Evolutionary conservation across 805 yeast genomes (phyloP), one percentile per base, ranked within the genome.

Genomic region (Kodamaea restingae): DNA sequence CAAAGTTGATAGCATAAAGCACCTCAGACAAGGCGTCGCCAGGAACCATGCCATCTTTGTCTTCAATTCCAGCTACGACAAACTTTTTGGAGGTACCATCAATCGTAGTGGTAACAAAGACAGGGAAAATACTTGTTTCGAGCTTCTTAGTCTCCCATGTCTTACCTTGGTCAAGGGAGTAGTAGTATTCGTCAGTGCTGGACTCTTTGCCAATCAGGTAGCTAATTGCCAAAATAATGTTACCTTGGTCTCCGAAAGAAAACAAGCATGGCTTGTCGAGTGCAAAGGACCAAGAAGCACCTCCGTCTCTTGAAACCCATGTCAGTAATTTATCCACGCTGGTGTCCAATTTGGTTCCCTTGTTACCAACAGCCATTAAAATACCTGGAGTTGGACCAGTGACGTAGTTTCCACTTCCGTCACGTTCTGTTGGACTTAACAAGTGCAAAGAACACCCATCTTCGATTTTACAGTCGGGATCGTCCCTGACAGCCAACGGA

Each of bases 241-340:
- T 84, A 24, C 95, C 96, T 42, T 75, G 76, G 58, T 87, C 95
- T 34, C 91, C 95, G 61, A 78, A 80, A 1, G 79, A 70, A 45
- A 75, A 77, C 3, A 68, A 44, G 27, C 76, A 67, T 2, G 85
- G 75, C 31, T 68, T 72, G 18, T 76, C 75, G 10, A 78, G 49
- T 1, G 79, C 74, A 40, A 65, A 55, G 18, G 61, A 58, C 95
- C 95, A 87, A 0, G 82, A 64, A n/a, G 68, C 52, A 18, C 96
- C 95, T 18, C 86, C 88, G 62, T 87, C 88, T 41, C 82, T 64
- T 0, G 95, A 83, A 6, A 85, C 54, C 54, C 67, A 88, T 1
- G 93, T 78, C 26, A 49, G 50, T 46, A 57, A 35, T n/a, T 10
- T 48, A 27, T 41, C 34, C 9, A 45, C 12, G n/a, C 47, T 45